phyloP scores from a whole-genome alignment of 129 eudicot genomes.

The Arctium lappa region DNA sequence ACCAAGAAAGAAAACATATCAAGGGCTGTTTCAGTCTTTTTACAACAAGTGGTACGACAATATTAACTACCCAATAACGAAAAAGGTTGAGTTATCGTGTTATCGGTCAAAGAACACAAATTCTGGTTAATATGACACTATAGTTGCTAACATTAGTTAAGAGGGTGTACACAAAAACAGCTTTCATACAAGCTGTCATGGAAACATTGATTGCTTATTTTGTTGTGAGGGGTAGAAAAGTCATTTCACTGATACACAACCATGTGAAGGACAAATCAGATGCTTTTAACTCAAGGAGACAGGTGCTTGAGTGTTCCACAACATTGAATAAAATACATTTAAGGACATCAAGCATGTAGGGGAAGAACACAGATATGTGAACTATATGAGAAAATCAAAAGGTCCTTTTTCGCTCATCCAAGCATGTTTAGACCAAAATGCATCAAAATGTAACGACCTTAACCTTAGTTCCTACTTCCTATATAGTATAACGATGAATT shows the following conservation, averaged over 20 bases:
- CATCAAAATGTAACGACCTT: not conserved
- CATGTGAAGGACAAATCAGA: slow-evolving; percentile 34
- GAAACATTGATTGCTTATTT: slow-evolving; percentile 18
- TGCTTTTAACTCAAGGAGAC: not conserved
- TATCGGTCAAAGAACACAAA: not conserved
- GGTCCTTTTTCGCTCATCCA: not conserved
- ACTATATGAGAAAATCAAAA: slow-evolving; percentile 5
- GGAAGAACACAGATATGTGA: not conserved
- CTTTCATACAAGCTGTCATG: slow-evolving; percentile 33
- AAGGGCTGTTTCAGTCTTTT: slow-evolving; percentile 14
- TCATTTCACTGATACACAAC: slow-evolving; percentile 24
- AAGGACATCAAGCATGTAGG: slow-evolving; percentile 15
- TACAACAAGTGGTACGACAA: not conserved
- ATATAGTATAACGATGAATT: not conserved
- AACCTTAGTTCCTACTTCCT: not conserved
- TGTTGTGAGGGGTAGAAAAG: slow-evolving; percentile 23
- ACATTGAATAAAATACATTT: slow-evolving; percentile 13
- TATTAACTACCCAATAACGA: not conserved
- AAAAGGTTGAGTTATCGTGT: not conserved
- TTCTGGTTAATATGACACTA: not conserved
- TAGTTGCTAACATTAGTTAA: slow-evolving; percentile 1
- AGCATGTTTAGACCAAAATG: not conserved
- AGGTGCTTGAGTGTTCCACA: slow-evolving; percentile 4
- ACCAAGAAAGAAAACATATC: not conserved
- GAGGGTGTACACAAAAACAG: slow-evolving; percentile 27